Evolutionary conservation across 139 green algal genomes (phyloP), one percentile per base, ranked within the genome.

Genomic region (Chlorella sp.): DNA sequence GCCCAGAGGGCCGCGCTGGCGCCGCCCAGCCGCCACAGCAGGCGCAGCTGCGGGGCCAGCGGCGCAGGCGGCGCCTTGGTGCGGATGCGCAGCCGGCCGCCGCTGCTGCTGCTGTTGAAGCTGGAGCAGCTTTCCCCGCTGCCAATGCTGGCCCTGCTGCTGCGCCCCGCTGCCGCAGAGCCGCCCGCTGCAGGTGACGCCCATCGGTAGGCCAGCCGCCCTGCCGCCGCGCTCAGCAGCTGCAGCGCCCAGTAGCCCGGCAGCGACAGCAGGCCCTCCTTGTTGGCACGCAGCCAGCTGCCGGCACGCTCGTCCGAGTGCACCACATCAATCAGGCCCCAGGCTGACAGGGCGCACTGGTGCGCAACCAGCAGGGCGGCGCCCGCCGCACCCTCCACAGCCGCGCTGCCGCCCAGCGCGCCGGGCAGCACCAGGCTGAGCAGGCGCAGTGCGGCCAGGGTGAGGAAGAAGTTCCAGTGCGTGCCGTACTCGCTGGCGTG

Each of bases 401-500:
- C 65, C 41, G 9, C 85, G 63, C 51, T 21, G 79, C 64, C 12
- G 9, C 97, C 96, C 87, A 99, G 99, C 91, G 99, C 95, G 51
- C 51, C 51, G 51, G 51, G 51, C 51, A 60, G 51, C 51, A 21
- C 51, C 38, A 87, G 56, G 38, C 80, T 64, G 44, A 91, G 38
- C 47, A 91, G 64, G 6, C 69, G 79, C 18, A 98, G 87, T 25
- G 78, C 88, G 0, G 95, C 96, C 6, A 98, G 87, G 6, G 96
- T 98, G 78, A 93, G 84, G 89, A 99, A 99, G 84, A 99, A 99
- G 89, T 99, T 99, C 97, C 96, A 99, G 82, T 98, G 93, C 71
- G 92, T 85, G 16, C 96, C 96, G 88, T 99, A 98, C 90, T 99
- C 95, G 30, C 93, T 89, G 20, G 94, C 92, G 44, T 95, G 93